Evolutionary conservation across 495 filamentous ascomycete species (phyloP).

Genomic region (Achaetomiella virescens): DNA sequence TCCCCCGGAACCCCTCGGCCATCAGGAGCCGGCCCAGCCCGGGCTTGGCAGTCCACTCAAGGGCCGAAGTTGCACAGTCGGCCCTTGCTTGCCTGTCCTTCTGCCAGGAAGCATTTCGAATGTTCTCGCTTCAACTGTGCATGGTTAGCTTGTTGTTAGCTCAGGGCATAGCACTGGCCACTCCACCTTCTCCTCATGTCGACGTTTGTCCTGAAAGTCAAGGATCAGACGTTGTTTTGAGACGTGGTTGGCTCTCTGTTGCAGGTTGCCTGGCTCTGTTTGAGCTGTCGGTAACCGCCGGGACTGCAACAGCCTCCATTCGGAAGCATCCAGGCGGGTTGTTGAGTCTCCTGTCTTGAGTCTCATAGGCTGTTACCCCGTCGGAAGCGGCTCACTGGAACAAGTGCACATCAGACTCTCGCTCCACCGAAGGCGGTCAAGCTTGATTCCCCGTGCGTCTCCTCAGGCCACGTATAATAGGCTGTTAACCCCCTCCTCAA

Average conservation of each 20-base stretch:
- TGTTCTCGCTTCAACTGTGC: not conserved
- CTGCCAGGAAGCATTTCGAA: not conserved
- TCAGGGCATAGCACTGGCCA: not conserved
- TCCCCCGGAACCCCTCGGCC: not conserved
- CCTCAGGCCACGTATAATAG: slow-evolving; percentile 5
- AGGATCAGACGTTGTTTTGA: not conserved
- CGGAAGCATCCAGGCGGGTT: not conserved
- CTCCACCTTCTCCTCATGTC: not conserved
- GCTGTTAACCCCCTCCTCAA: not conserved
- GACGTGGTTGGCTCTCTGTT: not conserved
- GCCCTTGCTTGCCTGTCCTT: not conserved
- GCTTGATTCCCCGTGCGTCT: not conserved
- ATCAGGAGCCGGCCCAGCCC: not conserved
- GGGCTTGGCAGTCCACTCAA: too few species aligned
- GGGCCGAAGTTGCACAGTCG: too few species aligned
- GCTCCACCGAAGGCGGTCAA: slow-evolving; percentile 1
- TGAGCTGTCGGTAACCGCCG: not conserved
- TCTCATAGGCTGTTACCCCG: not conserved
- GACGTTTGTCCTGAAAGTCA: not conserved
- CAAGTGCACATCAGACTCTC: not conserved
- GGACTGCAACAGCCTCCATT: not conserved
- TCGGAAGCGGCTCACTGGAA: not conserved
- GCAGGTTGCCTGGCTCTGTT: not conserved
- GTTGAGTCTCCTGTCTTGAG: not conserved
- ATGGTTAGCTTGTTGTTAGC: not conserved